Base-by-base conservation (phyloP, 768 basidiomycete species). In the Lactifluus volemus region DNA sequence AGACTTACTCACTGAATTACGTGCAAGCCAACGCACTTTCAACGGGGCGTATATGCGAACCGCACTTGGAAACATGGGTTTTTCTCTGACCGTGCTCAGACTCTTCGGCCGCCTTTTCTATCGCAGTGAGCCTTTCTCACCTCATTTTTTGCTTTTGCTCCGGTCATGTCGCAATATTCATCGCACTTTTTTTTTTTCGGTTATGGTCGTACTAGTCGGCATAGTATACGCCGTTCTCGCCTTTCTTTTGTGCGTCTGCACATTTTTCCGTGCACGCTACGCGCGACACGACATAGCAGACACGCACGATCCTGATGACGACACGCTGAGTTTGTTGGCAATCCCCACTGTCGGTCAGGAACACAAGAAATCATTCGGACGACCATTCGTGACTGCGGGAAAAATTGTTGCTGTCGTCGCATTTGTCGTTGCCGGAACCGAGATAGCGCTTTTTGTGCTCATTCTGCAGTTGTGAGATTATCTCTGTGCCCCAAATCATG, bases 351-450 rank as follows among this genome's bases (percentile, higher is more conserved):
- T 79, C 32, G 87, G 86, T 0, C 84, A 86, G 66, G 79, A 84
- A 58, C 75, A 77, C 34, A 78, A 76, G 49, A 78, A 86, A 1
- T 76, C 86, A 8, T 89, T 84, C 68, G 92, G 91, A 0, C 77
- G 87, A 12, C 88, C 88, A 1, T 92, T 92, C 68, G 70, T 85
- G 17, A 90, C 90, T 0, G 86, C 89, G 6, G 92, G 92, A n/a
- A 81, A 85, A 78, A 81, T 85, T 56, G 81, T 89, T 5, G 59
- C 88, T 4, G 73, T 78, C 12, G 81, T 92, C 7, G 77, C 84
- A 0, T 67, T 75, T 14, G 74, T 88, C 2, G 88, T 91, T 0
- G 79, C 81, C 1, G 74, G 74, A 0, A 80, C 88, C 17, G 88
- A 92, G 67, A 71, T 91, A 47, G 81, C 76, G 0, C 73, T 92